Conservation (phyloP, 2,329 filamentous ascomycete genomes). For the Trichoderma arundinaceum region DNA sequence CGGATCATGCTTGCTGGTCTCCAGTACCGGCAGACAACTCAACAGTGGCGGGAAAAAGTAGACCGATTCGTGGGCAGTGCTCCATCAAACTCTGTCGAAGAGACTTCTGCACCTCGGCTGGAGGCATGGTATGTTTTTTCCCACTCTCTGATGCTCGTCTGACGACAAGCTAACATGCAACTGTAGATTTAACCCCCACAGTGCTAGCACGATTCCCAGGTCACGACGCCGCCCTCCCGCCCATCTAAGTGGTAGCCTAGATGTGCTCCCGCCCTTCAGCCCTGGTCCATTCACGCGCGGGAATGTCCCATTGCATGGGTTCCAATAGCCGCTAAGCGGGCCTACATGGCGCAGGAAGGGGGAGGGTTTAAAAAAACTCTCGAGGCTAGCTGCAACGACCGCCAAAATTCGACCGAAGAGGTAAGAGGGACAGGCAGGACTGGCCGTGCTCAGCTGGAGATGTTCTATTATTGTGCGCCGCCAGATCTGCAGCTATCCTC, state of each 20-base stretch:
- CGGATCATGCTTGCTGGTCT: too few relatives aligned
- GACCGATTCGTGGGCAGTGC: too few relatives aligned
- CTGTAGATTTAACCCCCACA: not conserved
- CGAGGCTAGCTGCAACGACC: not conserved
- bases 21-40: too few relatives aligned
- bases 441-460: not conserved
- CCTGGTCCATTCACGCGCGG: not conserved
- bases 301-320: not conserved
- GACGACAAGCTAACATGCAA: not conserved
- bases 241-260: too few relatives aligned
- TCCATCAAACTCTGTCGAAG: too few relatives aligned
- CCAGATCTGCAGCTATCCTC: not conserved
- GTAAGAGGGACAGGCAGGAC: not conserved
- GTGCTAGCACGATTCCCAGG: not conserved
- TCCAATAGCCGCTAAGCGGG: not conserved
- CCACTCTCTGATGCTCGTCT: not conserved
- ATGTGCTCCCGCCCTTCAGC: not conserved
- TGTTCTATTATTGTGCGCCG: not conserved
- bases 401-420: not conserved
- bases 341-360: not conserved
- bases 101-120: not conserved
- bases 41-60: too few relatives aligned
- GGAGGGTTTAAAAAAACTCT: not conserved
- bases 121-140: not conserved
- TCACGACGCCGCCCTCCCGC: too few relatives aligned